These are phyloP conservation scores for Dipodascopsis uninucleata DNA, from an alignment of 805 yeast genomes.

Conservation along the genomic window DNA sequence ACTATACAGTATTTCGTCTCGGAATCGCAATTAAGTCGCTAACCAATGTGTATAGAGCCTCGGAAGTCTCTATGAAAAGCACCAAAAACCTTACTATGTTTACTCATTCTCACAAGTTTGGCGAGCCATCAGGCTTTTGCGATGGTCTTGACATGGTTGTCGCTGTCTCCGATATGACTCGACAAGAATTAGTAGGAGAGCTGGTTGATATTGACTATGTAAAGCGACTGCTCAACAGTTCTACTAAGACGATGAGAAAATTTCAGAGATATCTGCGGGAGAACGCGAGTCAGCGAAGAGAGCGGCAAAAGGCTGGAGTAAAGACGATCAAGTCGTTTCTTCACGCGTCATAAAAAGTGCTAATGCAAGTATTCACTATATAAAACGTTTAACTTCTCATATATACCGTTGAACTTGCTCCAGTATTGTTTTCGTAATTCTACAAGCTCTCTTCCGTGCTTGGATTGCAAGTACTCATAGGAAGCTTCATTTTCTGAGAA, in stretches of 20 bases:
- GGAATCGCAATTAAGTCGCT: constrained; percentile 5
- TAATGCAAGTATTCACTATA: too few relatives aligned
- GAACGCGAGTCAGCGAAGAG: background rate
- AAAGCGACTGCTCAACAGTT: background rate
- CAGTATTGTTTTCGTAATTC: constrained; percentile 3
- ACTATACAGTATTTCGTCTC: constrained; percentile 6
- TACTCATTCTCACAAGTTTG: too few relatives aligned
- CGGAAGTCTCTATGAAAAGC: background rate
- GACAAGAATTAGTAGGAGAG: constrained; percentile 9
- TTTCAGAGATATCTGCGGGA: background rate
- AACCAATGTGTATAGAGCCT: background rate
- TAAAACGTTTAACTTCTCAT: too few relatives aligned
- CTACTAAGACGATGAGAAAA: background rate
- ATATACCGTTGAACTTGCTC: too few relatives aligned
- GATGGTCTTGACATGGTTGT: constrained; percentile 7
- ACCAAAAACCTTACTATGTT: background rate
- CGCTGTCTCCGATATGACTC: constrained; percentile 4
- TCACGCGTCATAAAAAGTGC: background rate
- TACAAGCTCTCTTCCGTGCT: constrained; percentile 7
- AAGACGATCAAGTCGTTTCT: background rate
- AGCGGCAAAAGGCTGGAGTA: background rate
- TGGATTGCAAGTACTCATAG: background rate
- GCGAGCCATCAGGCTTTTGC: too few relatives aligned
- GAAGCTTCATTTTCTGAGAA: constrained; percentile 2
- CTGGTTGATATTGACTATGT: constrained; percentile 1